Base-by-base conservation (phyloP, 169 alveolate genomes). In the Cryptosporidium sp. region DNA sequence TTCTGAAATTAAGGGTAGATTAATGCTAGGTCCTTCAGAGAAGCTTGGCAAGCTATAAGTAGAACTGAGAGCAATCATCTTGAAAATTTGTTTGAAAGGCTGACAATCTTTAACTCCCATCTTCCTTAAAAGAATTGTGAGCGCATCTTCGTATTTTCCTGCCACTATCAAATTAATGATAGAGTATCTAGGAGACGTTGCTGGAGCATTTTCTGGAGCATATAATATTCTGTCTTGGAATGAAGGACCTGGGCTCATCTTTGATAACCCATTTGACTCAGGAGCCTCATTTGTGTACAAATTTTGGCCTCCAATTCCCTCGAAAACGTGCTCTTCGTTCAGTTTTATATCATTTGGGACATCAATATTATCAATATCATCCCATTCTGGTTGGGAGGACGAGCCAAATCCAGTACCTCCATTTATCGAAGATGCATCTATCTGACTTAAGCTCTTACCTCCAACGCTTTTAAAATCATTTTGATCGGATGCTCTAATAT, bases 321-420 rank as follows among this genome's bases (percentile, higher is more conserved):
- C 23, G 26, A 65, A 65, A 10, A 33, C 6, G 3, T 12, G 39
- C 7, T 65, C 80, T 16, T 80, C 89, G 10, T 16, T 16, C 5
- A 61, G 39, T 39, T 35, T 60, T n/a, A 73, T 10, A 37, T 80
- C 89, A 39, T 80, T 65, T 18, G 73, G 89, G 16, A 80, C 75
- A 60, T 61, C 89, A 26, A 80, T 80, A 65, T 14, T 80, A 62
- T 80, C 89, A 3, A 80, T 80, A 45, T 73, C 86, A 56, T 80
- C 89, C 89, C 89, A 80, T 29, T 80, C 89, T 35, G 67, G 62
- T 5, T 60, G 75, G 16, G 48, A 29, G 2, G 69, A 29, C 18
- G 85, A 71, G 9, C 69, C 42, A 16, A 71, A 10, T n/a, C 37
- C 69, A 18, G 48, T 37, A n/a, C 67, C 29, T 31, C 37, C 69